Percentiles rank a stretch among this genome's conserved stretches.
These are phyloP conservation scores for Elongisporangium prolatum DNA, from an alignment of 352 stramenopile species.

Conservation along the genomic window DNA sequence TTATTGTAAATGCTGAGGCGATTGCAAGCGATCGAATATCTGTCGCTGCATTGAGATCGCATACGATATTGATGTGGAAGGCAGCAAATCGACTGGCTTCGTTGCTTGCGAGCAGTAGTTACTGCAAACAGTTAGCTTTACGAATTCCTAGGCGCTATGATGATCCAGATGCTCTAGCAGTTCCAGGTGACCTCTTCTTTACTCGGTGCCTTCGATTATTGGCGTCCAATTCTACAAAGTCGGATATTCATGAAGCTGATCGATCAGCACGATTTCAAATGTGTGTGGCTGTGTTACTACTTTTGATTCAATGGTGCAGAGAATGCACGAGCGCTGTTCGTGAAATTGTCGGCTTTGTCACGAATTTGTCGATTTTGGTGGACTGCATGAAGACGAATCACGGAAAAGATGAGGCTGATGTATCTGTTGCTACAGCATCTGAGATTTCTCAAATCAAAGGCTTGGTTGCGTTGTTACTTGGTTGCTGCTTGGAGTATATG, in stretches of 20 bases:
- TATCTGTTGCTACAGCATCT: not conserved
- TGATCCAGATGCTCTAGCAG: slow-evolving; percentile 34
- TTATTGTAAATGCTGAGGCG: slow-evolving; percentile 42
- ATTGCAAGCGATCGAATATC: slow-evolving; percentile 13
- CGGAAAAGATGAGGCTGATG: not conserved
- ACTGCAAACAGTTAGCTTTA: slow-evolving; percentile 68
- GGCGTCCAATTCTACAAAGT: slow-evolving; percentile 1
- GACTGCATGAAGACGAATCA: slow-evolving; percentile 16
- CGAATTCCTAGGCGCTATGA: slow-evolving; percentile 52
- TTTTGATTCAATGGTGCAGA: slow-evolving; percentile 62
- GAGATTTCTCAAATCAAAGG: slow-evolving; percentile 36
- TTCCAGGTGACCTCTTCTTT: slow-evolving; percentile 55
- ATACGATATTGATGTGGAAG: slow-evolving; percentile 52
- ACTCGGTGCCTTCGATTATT: slow-evolving; percentile 54
- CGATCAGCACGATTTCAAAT: slow-evolving; percentile 47
- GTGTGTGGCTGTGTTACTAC: slow-evolving; percentile 38
- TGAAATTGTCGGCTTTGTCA: slow-evolving; percentile 52
- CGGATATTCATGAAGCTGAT: slow-evolving; percentile 9
- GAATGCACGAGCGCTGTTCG: slow-evolving; percentile 48
- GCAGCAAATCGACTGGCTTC: slow-evolving; percentile 48
- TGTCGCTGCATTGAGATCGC: slow-evolving; percentile 17
- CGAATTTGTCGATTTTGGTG: slow-evolving; percentile 53
- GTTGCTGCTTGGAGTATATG: slow-evolving; percentile 54
- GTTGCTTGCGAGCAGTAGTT: slow-evolving; percentile 40
- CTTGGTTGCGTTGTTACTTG: slow-evolving; percentile 45